phyloP scores from a whole-genome alignment of 805 yeast species.

The Allodekkera sacchari region DNA sequence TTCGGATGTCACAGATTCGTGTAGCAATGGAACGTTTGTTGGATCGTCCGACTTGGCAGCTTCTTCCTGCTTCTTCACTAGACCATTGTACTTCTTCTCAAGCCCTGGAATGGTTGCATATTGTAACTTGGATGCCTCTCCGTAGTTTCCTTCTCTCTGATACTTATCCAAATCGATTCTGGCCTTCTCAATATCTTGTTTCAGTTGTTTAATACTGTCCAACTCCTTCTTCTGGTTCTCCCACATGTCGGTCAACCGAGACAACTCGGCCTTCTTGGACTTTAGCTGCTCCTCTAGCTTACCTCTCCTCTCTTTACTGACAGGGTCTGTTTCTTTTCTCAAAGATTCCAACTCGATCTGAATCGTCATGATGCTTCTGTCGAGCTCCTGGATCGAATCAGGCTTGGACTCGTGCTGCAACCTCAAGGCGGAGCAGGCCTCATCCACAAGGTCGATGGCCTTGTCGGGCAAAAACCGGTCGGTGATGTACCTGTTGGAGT shows the following conservation, averaged over 20 bases:
- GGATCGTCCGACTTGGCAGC: slow-evolving; percentile 24
- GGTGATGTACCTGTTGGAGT: slow-evolving; percentile 83
- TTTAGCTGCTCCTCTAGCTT: slow-evolving; percentile 62
- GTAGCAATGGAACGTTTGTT: slow-evolving; percentile 38
- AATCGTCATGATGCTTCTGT: slow-evolving; percentile 84
- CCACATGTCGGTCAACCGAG: slow-evolving; percentile 77
- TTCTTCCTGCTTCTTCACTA: slow-evolving; percentile 25
- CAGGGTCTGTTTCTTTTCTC: slow-evolving; percentile 82
- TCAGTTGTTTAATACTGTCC: slow-evolving; percentile 69
- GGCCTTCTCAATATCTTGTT: slow-evolving; percentile 78
- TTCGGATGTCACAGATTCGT: slow-evolving; percentile 89
- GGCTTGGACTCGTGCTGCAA: slow-evolving; percentile 97
- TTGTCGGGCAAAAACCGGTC: slow-evolving; percentile 92
- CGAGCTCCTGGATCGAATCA: slow-evolving; percentile 83
- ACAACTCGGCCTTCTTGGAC: slow-evolving; percentile 54
- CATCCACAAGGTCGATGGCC: slow-evolving; percentile 94
- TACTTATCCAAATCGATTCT: slow-evolving; percentile 73
- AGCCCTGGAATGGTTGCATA: slow-evolving; percentile 80
- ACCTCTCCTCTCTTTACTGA: slow-evolving; percentile 72
- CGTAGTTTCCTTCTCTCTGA: slow-evolving; percentile 81
- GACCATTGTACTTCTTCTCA: slow-evolving; percentile 48
- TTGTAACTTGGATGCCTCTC: slow-evolving; percentile 79
- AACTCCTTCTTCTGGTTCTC: slow-evolving; percentile 71
- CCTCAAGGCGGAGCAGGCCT: slow-evolving; percentile 91
- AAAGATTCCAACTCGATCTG: slow-evolving; percentile 92